Evolutionary conservation across 2,329 filamentous ascomycete genomes (phyloP), one percentile per base, ranked within the genome.

Genomic region (Lecanicillium sp.): DNA sequence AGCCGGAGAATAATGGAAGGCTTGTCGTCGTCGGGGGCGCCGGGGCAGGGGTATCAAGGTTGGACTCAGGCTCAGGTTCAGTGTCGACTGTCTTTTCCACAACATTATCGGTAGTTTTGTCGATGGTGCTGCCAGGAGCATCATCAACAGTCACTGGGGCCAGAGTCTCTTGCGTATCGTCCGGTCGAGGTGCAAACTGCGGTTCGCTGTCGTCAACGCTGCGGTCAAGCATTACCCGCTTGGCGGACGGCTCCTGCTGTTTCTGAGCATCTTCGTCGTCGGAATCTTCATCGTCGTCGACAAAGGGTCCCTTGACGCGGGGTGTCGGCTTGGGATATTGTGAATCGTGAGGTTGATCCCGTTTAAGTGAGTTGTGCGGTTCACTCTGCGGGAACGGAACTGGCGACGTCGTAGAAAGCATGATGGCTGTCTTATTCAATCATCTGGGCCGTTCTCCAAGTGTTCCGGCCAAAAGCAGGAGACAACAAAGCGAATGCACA

Each of bases 341-440:
- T 11, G 17, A 10, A 29, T 54, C 44, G 46, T 65, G 61, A 33
- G 57, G 57, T 46, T 53, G 52, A 35, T 59, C 45, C 44, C 62
- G 61, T 46, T 65, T 66, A 20, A 54, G 42, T 3, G 52, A 46
- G 1, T 50, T 52, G 29, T 58, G 58, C 28, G 58, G 48, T 17
- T 75, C 74, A 50, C 66, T 76, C 6, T 65, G 58, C 3, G 76
- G 74, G 43, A 76, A 76, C 18, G 65, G 53, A 15, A 79, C 58
- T 3, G 79, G 74, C 12, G 79, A 80, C 6, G 79, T 81, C 29
- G 73, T 66, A 28, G 71, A 66, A 18, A 75, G 61, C 77, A 84
- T 83, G 31, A 50, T 65, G 43, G 19, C 7, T 19, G 14, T 14
- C 33, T 30, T 31, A n/a, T 10, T 11, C 15, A 11, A 17, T 40